These are phyloP conservation scores for Nemophila menziesii DNA, from an alignment of 257 asterid genomes.

Conservation along the genomic window DNA sequence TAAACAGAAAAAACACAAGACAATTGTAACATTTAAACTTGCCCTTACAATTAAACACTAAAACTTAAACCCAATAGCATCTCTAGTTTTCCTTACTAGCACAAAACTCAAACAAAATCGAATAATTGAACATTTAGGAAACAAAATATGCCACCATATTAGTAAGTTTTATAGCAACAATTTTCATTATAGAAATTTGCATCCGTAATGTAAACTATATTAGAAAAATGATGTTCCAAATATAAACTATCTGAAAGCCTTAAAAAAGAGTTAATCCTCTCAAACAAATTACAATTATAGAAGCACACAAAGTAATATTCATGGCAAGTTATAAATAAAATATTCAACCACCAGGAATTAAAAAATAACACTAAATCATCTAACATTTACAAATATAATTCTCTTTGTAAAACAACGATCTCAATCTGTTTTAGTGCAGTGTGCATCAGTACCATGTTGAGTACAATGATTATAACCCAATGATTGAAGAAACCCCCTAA, in stretches of 20 bases:
- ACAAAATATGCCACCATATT: no score
- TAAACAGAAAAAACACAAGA: no score
- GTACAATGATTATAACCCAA: conserved; percentile 70
- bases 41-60: no score
- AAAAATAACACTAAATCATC: not conserved
- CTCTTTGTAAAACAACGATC: not conserved
- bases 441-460: conserved; percentile 84
- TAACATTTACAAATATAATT: not conserved
- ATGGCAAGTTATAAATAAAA: not conserved
- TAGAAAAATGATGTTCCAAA: not conserved
- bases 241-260: not conserved
- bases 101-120: no score
- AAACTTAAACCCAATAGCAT: no score
- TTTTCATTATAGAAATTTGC: no score
- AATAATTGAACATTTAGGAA: no score
- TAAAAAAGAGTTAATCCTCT: not conserved
- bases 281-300: not conserved
- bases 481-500: conserved; percentile 51
- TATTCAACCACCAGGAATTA: not conserved
- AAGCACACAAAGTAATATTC: not conserved
- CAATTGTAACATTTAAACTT: no score
- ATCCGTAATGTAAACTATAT: not conserved
- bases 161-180: no score
- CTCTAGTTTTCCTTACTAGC: no score
- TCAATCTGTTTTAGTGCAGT: conserved; percentile 50